These are phyloP conservation scores for Spongiforma sp. DNA, from an alignment of 1,284 basidiomycete genomes.

Conservation along the genomic window DNA sequence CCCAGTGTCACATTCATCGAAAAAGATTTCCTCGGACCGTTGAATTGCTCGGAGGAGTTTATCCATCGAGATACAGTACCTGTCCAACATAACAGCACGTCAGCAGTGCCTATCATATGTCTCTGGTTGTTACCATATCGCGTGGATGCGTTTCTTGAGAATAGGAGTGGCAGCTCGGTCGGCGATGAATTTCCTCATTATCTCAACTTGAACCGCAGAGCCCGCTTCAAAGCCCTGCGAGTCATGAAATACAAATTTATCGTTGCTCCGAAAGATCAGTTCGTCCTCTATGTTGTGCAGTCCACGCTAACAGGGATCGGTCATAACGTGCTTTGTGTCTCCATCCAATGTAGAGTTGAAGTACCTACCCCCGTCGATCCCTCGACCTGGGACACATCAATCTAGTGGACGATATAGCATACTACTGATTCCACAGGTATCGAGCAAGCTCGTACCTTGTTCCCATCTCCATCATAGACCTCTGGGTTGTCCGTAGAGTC, in stretches of 20 bases:
- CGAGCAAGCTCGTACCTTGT: neutral
- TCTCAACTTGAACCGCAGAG: neutral
- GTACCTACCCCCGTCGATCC: neutral
- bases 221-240: neutral
- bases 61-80: too few species aligned
- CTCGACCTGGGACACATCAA: neutral
- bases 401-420: neutral
- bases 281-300: neutral
- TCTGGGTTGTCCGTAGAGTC: neutral
- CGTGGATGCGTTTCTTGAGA: neutral
- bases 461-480: neutral
- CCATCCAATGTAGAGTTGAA: neutral
- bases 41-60: too few species aligned
- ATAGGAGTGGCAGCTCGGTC: neutral
- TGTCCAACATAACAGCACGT: too few species aligned
- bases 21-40: too few species aligned
- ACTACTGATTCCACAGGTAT: neutral
- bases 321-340: neutral
- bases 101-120: too few species aligned
- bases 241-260: neutral
- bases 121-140: neutral
- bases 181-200: neutral
- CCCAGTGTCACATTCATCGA: too few species aligned
- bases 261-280: neutral
- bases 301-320: neutral